phyloP scores from a whole-genome alignment of 2,329 filamentous ascomycete genomes.

The Pestalotiopsis sp. region DNA sequence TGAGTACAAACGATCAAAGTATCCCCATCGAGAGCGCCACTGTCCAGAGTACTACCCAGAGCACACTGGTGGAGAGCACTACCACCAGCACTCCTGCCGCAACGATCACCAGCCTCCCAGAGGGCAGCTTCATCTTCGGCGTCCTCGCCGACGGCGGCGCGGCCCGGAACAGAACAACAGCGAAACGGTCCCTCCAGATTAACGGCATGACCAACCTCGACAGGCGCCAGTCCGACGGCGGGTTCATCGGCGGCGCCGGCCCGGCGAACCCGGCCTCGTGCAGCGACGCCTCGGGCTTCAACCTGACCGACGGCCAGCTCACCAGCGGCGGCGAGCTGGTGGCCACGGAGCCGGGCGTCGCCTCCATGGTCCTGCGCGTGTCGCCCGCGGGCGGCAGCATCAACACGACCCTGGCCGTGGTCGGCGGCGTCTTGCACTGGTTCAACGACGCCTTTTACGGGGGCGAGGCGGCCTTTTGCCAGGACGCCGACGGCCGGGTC shows the following conservation, averaged over 20 bases:
- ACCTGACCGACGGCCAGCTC: constrained; percentile 18
- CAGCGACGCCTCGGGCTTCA: constrained; percentile 17
- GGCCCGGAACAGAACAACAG: background rate
- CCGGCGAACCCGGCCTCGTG: constrained; percentile 18
- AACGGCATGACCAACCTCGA: background rate
- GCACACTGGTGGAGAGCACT: background rate
- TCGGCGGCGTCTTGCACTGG: constrained; percentile 18
- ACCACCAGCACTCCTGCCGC: background rate
- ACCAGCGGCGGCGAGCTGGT: constrained; percentile 16
- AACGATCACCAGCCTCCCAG: background rate
- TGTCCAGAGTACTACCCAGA: background rate
- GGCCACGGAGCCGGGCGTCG: constrained; percentile 14
- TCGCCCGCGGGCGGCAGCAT: constrained; percentile 4
- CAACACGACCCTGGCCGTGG: constrained; percentile 11
- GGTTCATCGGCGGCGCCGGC: constrained; percentile 20
- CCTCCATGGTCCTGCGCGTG: constrained; percentile 14
- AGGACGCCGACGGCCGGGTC: constrained; percentile 16
- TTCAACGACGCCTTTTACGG: constrained; percentile 18
- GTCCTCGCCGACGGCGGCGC: background rate
- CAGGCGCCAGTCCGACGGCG: constrained; percentile 11
- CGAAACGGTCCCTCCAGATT: background rate
- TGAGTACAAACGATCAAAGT: background rate
- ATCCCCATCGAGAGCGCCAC: too few relatives aligned
- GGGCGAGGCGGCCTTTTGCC: constrained; percentile 20
- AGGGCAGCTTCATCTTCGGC: background rate